Evolutionary conservation across 192 early-diverging fungal species (phyloP).

Genomic region (Entomortierella beljakovae): DNA sequence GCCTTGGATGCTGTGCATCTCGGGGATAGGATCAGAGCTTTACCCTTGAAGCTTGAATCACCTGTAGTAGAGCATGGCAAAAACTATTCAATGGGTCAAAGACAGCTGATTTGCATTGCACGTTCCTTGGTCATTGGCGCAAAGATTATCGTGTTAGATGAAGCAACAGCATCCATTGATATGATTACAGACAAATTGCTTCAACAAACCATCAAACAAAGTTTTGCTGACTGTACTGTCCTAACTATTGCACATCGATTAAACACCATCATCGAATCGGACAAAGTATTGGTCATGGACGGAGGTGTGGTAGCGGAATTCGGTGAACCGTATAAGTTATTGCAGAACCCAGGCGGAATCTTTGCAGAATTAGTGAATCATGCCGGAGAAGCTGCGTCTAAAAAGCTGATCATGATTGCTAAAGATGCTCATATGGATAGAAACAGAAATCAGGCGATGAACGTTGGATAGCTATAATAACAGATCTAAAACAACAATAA

Average conservation of each 20-base stretch:
- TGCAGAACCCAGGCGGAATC: slow-evolving; percentile 39
- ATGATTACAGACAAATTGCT: slow-evolving; percentile 80
- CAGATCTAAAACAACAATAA: too few relatives aligned
- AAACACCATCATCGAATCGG: slow-evolving; percentile 76
- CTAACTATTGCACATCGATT: slow-evolving; percentile 79
- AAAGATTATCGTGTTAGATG: slow-evolving; percentile 63
- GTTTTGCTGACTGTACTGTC: slow-evolving; percentile 71
- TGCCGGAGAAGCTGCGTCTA: slow-evolving; percentile 58
- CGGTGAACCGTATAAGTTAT: slow-evolving; percentile 71
- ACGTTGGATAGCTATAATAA: too few relatives aligned
- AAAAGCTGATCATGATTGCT: slow-evolving; percentile 44
- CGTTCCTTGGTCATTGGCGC: slow-evolving; percentile 63
- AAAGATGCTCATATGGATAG: slow-evolving; percentile 28
- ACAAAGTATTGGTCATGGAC: slow-evolving; percentile 82
- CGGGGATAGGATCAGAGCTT: slow-evolving; percentile 39
- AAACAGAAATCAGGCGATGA: slow-evolving; percentile 9
- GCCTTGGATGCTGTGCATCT: slow-evolving; percentile 62
- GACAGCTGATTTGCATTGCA: slow-evolving; percentile 70
- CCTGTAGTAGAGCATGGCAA: slow-evolving; percentile 61
- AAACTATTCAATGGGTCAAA: slow-evolving; percentile 69
- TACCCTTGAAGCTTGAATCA: slow-evolving; percentile 56
- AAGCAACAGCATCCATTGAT: slow-evolving; percentile 81
- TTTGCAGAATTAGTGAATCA: slow-evolving; percentile 33
- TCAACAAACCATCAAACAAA: slow-evolving; percentile 71
- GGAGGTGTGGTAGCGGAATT: slow-evolving; percentile 76